Base-by-base conservation (phyloP, 768 basidiomycete genomes). In the Phanerochaete sordida region DNA sequence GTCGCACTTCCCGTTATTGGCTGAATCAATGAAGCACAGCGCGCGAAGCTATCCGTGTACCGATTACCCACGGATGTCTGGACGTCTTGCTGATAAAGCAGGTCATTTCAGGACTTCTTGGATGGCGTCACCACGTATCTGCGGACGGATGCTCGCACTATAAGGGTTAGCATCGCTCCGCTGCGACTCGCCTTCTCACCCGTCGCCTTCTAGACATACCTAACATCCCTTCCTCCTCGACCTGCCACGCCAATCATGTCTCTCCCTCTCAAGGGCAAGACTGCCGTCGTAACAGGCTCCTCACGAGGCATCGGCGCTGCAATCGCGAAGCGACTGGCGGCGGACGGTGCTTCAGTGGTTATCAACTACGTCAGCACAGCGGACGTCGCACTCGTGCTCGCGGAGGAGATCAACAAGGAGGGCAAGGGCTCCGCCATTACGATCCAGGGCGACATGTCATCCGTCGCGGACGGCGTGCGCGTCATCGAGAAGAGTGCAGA, bases 271-370 rank as follows among this genome's bases (percentile, higher is more conserved):
- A 30, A 53, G 49, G 71, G 67, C 21, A 72, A 69, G 59, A 68
- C 71, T 28, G 71, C 69, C 19, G 56, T 73, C 63, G 61, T 68
- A 51, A 68, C 70, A 16, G 71, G 71, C 45, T 63, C 64, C 15
- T 67, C 64, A 1, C 58, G 58, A 9, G 66, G 68, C 26, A 68
- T 74, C 51, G 73, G 73, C 23, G 57, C 61, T 8, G 66, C 67
- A 23, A 68, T 71, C 21, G 69, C 70, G 23, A 55, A 63, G 23
- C 63, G 67, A 12, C 70, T 71, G 37, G 71, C 73, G 7, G 56
- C 62, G 0, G 67, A 70, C 15, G 73, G 73, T 19, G 72, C 73
- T 2, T 64, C 57, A 3, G 51, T 73, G 24, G 65, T 70, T n/a
- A 53, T 73, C 63, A 33, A 66, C 69, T 31, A 66, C 62, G 12